phyloP scores from a whole-genome alignment of 768 basidiomycete genomes.

The Lactarius vividus region DNA sequence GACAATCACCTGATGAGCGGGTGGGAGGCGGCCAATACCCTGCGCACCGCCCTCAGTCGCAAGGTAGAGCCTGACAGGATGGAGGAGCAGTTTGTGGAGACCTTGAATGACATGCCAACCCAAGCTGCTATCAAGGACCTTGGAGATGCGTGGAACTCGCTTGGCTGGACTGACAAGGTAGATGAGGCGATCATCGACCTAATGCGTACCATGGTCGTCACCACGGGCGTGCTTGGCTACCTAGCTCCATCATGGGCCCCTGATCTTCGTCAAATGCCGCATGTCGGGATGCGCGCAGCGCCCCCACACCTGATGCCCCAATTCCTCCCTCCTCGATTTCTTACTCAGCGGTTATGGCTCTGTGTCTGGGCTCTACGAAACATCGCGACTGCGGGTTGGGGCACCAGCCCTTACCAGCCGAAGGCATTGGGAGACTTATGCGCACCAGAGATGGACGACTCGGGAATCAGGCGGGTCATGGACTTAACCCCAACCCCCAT shows the following conservation, averaged over 20 bases:
- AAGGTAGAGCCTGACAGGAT: slow-evolving; percentile 13
- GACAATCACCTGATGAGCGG: slow-evolving; percentile 15
- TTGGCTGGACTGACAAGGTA: slow-evolving; percentile 15
- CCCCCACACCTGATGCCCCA: slow-evolving; percentile 10
- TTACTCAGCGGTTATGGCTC: slow-evolving; percentile 14
- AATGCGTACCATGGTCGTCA: slow-evolving; percentile 1
- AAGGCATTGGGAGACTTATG: slow-evolving; percentile 6
- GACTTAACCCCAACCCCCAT: neutral
- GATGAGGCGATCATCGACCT: slow-evolving; percentile 15
- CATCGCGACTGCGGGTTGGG: neutral
- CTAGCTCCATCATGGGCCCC: slow-evolving; percentile 7
- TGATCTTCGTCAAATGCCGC: slow-evolving; percentile 7
- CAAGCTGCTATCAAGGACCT: slow-evolving; percentile 2
- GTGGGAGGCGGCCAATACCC: slow-evolving; percentile 1
- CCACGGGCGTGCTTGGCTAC: slow-evolving; percentile 10
- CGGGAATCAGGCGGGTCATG: slow-evolving; percentile 1
- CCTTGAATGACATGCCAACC: neutral
- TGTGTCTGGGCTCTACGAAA: slow-evolving; percentile 10
- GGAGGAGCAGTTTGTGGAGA: slow-evolving; percentile 1
- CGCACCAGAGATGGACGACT: slow-evolving; percentile 6
- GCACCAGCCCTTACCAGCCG: neutral
- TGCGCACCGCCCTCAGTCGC: neutral
- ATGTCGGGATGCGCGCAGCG: neutral
- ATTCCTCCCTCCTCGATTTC: slow-evolving; percentile 4
- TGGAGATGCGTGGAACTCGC: slow-evolving; percentile 10